Base-by-base conservation (phyloP, 176 grass and related monocot genomes). In the Carex scoparia region DNA sequence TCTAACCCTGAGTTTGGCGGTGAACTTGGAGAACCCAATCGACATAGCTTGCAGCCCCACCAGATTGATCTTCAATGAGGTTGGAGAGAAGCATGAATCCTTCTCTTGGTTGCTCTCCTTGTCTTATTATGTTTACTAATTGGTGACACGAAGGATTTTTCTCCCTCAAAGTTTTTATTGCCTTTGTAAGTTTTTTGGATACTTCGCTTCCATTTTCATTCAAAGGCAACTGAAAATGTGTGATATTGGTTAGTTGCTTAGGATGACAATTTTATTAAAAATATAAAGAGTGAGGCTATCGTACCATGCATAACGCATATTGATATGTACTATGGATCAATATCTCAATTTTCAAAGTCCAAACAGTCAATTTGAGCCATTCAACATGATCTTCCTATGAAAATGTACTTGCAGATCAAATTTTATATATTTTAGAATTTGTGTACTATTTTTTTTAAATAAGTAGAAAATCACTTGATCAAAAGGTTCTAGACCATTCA, bases 101-200 rank as follows among this genome's bases (percentile, higher is more conserved):
- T 84, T 99, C 93, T 80, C 97, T 96, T 68, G 97, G 97, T 56
- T 95, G 95, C 85, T 99, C 97, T 13, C 93, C 93, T 70, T 99
- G 91, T 55, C 91, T 91, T 84, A 99, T 88, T 28, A 96, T 87
- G 1, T 89, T 91, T n/a, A 90, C 82, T 40, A 92, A 87, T 75
- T 94, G 93, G 63, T 91, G 87, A 64, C 81, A 91, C 1, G 93
- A 96, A 70, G 76, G 69, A 85, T 99, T 81, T 85, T 89, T 88
- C 46, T 94, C 88, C 81, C 93, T 89, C 31, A 91, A 79, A 69
- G 31, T 44, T 69, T 84, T 91, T 86, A 90, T 30, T 83, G 89
- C 80, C 85, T 64, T 89, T 64, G 84, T 78, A 65, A 96, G 85
- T 62, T 88, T 96, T 84, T 85, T 88, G 18, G 97, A 92, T 84